Percentiles rank a stretch among this genome's conserved stretches.
Conservation (phyloP, 805 yeast species). For the Candida silvicultrix region DNA sequence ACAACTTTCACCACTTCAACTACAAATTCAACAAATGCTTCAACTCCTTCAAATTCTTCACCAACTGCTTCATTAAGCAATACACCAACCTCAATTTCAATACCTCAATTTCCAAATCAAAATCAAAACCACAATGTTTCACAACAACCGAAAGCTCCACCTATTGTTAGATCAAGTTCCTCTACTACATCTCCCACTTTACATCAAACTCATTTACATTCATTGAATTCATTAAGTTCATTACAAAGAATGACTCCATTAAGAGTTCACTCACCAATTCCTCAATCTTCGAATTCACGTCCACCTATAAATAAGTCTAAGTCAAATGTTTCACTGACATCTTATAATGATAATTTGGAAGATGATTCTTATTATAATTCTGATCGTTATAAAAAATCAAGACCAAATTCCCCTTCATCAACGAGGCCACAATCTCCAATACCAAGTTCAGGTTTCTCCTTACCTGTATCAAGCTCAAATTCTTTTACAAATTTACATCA, state of each 20-base stretch:
- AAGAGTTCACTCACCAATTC: conserved; percentile 22
- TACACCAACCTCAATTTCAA: conserved; percentile 14
- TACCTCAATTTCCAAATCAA: conserved; percentile 1
- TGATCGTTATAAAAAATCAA: conserved; percentile 29
- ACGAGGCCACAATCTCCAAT: conserved; percentile 15
- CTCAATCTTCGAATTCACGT: not conserved
- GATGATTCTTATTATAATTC: conserved; percentile 30
- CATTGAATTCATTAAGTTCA: conserved; percentile 37
- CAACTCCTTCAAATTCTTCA: conserved; percentile 7
- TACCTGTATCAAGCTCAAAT: conserved; percentile 12
- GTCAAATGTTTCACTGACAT: conserved; percentile 21
- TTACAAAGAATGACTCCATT: conserved; percentile 62
- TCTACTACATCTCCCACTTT: conserved; percentile 13
- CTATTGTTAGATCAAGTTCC: conserved; percentile 10
- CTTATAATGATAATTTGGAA: conserved; percentile 31
- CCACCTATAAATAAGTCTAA: conserved; percentile 14
- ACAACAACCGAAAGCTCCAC: conserved; percentile 9
- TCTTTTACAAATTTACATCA: conserved; percentile 19
- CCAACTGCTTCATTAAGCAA: conserved; percentile 7
- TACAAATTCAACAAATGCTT: conserved; percentile 2
- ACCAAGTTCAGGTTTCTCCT: conserved; percentile 7
- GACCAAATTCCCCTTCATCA: conserved; percentile 29
- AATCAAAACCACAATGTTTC: conserved; percentile 2
- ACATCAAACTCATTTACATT: conserved; percentile 16
- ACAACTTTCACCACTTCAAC: not conserved